Base-by-base conservation (phyloP, 2,329 filamentous ascomycete genomes). In the Cladosporium colombiae region DNA sequence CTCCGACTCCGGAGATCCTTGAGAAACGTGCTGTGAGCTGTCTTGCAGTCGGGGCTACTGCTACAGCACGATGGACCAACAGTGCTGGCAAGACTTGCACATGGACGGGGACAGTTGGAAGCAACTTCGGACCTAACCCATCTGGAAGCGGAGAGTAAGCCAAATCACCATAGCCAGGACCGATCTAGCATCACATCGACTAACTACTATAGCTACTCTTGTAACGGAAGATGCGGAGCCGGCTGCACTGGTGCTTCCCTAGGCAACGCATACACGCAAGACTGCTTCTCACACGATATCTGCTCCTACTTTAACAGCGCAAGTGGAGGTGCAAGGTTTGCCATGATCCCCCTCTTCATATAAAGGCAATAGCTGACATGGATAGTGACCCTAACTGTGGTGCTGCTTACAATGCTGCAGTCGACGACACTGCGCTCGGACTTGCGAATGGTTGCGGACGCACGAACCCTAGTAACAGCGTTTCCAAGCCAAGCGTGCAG, bases 271-370 rank as follows among this genome's bases (percentile, higher is more conserved):
- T 84, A 84, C 65, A 83, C 82, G 0, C 82, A 83, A 67, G 80
- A 84, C 59, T 84, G 82, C 69, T 84, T 81, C 68, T 80, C 78
- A 0, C 82, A 84, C 63, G 82, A 84, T 58, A 79, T 84, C 14
- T 84, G 82, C 71, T 83, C 81, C 4, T 84, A 81, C 68, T 84
- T 84, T 66, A 79, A 84, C 33, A 80, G 79, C 60, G 81, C 82
- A 1, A 79, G 74, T n/a, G 80, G 81, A 8, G 82, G 82, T 2
- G 74, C 80, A 0, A 81, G 77, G 82, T 82, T 70, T 7, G 44
- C 67, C 5, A 8, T 18, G 14, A 5, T 16, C 21, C 6, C 21
- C 37, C 2, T 35, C 11, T 16, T 10, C 14, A 4, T 37, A 18
- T 5, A 44, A 2, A 23, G 60, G 2, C 18, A 13, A 44, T 18